Percentiles rank a stretch among this genome's conserved stretches.
phyloP scores from a whole-genome alignment of 192 early-diverging fungal genomes.

The Coemansia sp. region DNA sequence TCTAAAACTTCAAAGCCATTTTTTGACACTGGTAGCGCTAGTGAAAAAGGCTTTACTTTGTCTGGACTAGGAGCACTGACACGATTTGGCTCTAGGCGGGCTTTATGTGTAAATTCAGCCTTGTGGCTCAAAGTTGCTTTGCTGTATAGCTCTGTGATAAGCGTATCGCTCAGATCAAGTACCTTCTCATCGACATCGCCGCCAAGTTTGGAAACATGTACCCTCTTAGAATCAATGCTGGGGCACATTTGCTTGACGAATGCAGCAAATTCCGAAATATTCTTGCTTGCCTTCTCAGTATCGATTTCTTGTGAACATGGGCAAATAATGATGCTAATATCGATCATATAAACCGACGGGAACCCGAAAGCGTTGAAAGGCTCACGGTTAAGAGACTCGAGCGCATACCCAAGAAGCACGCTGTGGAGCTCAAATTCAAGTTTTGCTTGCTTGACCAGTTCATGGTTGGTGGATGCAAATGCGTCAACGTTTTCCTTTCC shows the following conservation, averaged over 20 bases:
- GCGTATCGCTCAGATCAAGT: background rate
- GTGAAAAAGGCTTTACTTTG: background rate
- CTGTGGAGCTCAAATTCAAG: constrained; percentile 7
- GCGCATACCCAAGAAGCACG: constrained; percentile 9
- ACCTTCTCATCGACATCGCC: too few relatives aligned
- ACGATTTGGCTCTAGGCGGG: background rate
- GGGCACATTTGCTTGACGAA: constrained; percentile 2
- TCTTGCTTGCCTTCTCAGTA: background rate
- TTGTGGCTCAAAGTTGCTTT: background rate
- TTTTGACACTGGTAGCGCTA: background rate
- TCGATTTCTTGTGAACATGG: background rate
- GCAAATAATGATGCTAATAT: constrained; percentile 1
- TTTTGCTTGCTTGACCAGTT: constrained; percentile 4
- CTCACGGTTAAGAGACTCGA: background rate
- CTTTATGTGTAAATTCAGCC: background rate
- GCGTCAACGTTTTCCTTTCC: background rate
- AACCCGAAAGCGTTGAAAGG: background rate
- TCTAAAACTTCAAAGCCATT: background rate
- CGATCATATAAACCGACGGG: background rate
- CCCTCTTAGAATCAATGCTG: constrained; percentile 2
- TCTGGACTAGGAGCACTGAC: background rate
- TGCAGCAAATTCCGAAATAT: background rate
- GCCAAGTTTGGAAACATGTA: background rate
- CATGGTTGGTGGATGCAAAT: background rate
- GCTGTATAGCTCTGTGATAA: background rate